phyloP scores from a whole-genome alignment of 202 grass and related monocot genomes.

The Carex sylvatica region DNA sequence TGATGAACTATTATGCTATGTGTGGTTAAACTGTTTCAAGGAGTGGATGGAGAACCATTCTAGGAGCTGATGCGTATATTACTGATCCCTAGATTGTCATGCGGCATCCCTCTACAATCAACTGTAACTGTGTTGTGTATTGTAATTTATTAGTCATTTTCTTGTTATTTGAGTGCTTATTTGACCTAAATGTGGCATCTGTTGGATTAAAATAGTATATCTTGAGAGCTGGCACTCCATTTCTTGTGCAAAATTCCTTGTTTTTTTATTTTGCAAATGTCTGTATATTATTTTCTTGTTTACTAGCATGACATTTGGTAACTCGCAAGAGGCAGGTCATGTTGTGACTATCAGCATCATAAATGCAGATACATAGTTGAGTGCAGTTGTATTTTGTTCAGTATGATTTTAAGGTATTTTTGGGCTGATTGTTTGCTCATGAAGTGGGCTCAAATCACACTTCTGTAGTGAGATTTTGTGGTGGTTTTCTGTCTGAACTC shows the following conservation, averaged over 20 bases:
- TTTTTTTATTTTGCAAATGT: conserved; percentile 10
- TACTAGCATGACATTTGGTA: not conserved
- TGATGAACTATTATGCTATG: conserved; percentile 12
- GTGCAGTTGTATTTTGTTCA: not conserved
- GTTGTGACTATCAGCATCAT: not conserved
- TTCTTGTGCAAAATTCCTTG: conserved; percentile 4
- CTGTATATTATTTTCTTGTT: conserved; percentile 14
- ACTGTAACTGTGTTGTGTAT: conserved; percentile 26
- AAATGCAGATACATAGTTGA: not conserved
- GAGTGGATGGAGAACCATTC: conserved; percentile 17
- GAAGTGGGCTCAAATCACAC: not conserved
- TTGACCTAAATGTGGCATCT: conserved; percentile 3
- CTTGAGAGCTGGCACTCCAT: conserved; percentile 1
- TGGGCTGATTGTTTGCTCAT: not conserved
- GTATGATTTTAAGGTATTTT: not conserved
- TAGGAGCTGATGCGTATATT: conserved; percentile 11
- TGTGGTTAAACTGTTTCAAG: conserved; percentile 8
- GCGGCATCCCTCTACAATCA: conserved; percentile 28
- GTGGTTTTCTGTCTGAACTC: not conserved
- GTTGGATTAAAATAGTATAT: conserved; percentile 7
- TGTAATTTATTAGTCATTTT: conserved; percentile 16
- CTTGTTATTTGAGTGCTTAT: conserved; percentile 16
- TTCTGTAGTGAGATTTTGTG: not conserved
- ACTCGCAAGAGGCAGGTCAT: not conserved
- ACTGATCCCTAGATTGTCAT: conserved; percentile 23